phyloP scores from a whole-genome alignment of 208 protist species.

The Wallacemonas sp. region DNA sequence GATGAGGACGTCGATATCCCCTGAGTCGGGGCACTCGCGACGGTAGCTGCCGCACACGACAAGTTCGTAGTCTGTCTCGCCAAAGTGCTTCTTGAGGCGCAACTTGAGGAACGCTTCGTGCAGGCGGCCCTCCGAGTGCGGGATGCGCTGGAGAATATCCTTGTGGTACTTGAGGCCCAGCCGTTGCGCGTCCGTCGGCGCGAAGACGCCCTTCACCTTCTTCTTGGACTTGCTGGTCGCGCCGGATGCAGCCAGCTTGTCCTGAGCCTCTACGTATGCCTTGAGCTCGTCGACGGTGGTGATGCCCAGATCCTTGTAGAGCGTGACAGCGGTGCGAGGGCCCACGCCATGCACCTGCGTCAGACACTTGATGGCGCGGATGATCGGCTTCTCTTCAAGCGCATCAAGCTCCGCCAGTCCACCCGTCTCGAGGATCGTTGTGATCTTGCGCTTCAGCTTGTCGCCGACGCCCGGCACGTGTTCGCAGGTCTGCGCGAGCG shows the following conservation, averaged over 20 bases:
- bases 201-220: conserved; percentile 28
- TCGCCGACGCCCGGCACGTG: conserved; percentile 53
- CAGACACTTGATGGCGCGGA: conserved; percentile 76
- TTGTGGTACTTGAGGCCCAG: conserved; percentile 82
- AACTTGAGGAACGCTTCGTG: conserved; percentile 84
- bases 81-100: conserved; percentile 69
- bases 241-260: conserved; percentile 24
- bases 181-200: conserved; percentile 72
- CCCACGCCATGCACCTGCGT: conserved; percentile 87
- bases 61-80: conserved; percentile 58
- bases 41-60: conserved; percentile 86
- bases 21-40: conserved; percentile 50
- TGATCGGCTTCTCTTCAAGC: conserved; percentile 70
- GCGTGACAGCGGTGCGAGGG: conserved; percentile 74
- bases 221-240: conserved; percentile 20
- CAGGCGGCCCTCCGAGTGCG: conserved; percentile 74
- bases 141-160: conserved; percentile 81
- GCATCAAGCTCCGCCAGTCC: conserved; percentile 68
- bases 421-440: conserved; percentile 80
- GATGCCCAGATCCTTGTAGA: conserved; percentile 73
- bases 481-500: neutral
- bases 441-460: conserved; percentile 74
- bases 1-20: conserved; percentile 89
- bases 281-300: conserved; percentile 67
- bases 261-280: conserved; percentile 36